These are phyloP conservation scores for Claviceps africana DNA, from an alignment of 2,329 filamentous ascomycete genomes.

Conservation along the genomic window DNA sequence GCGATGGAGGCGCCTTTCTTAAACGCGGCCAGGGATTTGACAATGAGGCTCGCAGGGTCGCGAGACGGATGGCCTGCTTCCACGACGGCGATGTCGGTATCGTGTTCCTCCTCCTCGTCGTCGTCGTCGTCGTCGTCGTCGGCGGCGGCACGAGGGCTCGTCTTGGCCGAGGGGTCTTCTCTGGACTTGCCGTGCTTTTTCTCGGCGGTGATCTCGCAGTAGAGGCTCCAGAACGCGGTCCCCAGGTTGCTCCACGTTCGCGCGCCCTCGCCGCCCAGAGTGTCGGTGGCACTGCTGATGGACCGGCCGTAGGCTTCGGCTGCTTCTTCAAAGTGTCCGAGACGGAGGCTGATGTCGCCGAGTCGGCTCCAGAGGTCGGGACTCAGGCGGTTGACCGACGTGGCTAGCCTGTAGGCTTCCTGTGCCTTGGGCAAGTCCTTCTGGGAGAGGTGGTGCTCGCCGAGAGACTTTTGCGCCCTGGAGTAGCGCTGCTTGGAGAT, in stretches of 20 bases:
- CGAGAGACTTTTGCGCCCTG: constrained; percentile 75
- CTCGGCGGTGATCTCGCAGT: constrained; percentile 35
- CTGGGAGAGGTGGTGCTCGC: constrained; percentile 56
- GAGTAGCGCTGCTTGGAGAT: constrained; percentile 70
- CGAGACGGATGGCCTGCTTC: constrained; percentile 13
- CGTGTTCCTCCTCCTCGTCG: no score
- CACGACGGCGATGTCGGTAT: constrained; percentile 6
- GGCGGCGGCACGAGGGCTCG: constrained; percentile 5
- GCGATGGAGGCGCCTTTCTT: constrained; percentile 77
- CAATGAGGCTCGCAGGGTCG: constrained; percentile 48
- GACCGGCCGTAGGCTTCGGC: constrained; percentile 71
- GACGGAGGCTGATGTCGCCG: constrained; percentile 72
- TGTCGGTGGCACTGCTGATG: constrained; percentile 47
- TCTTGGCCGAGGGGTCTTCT: constrained; percentile 11
- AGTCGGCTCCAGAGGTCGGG: constrained; percentile 78
- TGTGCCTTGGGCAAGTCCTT: constrained; percentile 56
- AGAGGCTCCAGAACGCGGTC: constrained; percentile 62
- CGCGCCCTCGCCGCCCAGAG: constrained; percentile 72
- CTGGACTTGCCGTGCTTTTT: constrained; percentile 15
- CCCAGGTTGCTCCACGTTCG: constrained; percentile 93
- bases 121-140: constrained; percentile 17
- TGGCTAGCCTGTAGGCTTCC: constrained; percentile 63
- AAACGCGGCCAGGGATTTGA: constrained; percentile 69
- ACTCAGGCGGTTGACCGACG: constrained; percentile 68
- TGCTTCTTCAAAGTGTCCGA: constrained; percentile 63